A percentile compares a stretch with the other conserved stretches of the same genome.
Conservation (phyloP, 2,329 filamentous ascomycete genomes). For the Aureobasidium sp. region DNA sequence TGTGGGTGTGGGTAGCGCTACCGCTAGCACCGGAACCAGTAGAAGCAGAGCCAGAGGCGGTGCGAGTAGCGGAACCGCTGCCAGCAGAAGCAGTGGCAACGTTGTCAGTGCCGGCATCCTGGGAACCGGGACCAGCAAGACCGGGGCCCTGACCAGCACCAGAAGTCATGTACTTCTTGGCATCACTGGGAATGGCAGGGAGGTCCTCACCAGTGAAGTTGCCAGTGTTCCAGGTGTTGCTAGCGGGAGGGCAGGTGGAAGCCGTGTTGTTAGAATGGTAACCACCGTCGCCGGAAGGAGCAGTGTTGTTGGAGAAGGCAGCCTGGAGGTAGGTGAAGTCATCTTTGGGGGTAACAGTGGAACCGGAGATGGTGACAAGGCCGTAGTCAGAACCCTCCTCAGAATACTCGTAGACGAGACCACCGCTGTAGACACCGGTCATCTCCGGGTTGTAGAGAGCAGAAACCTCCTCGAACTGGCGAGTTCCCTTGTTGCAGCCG, state of each 20-base stretch:
- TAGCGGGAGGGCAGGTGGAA: constrained; percentile 46
- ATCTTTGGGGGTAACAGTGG: constrained; percentile 46
- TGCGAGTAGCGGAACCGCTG: constrained; percentile 39
- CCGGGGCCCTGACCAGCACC: constrained; percentile 52
- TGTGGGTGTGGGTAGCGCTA: background rate
- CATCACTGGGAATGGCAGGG: constrained; percentile 49
- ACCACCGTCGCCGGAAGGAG: constrained; percentile 49
- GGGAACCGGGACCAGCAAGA: constrained; percentile 47
- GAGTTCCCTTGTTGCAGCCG: constrained; percentile 76
- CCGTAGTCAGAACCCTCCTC: constrained; percentile 72
- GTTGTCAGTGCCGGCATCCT: constrained; percentile 45
- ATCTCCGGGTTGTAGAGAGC: constrained; percentile 77
- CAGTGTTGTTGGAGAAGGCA: constrained; percentile 42
- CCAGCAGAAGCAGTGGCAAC: constrained; percentile 42
- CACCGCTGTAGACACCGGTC: constrained; percentile 86
- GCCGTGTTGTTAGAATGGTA: constrained; percentile 48
- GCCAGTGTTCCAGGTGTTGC: constrained; percentile 49
- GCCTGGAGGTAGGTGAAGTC: constrained; percentile 56
- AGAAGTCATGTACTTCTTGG: constrained; percentile 48
- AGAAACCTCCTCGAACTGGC: constrained; percentile 70
- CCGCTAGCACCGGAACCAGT: constrained; percentile 22
- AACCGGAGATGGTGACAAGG: constrained; percentile 58
- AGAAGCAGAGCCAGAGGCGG: constrained; percentile 22
- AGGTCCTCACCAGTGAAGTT: constrained; percentile 39
- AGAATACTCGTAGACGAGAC: constrained; percentile 92